Evolutionary conservation across 2,329 filamentous ascomycete species (phyloP).

Genomic region (Monilinia fructicola): DNA sequence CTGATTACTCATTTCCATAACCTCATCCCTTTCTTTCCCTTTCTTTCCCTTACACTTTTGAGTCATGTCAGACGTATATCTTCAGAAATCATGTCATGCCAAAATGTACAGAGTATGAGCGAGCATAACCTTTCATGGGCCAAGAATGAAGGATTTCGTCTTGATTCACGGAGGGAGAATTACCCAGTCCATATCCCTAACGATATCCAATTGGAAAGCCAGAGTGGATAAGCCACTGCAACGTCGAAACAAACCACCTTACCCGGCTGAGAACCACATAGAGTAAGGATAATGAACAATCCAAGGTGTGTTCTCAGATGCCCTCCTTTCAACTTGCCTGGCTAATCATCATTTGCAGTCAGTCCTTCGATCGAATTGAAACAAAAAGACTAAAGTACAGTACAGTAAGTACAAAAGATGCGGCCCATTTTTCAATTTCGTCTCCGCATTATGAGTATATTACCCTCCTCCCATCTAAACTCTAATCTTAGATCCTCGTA

Average conservation of each 20-base stretch:
- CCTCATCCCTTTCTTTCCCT: not conserved
- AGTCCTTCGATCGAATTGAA: constrained; percentile 11
- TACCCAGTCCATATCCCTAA: not conserved
- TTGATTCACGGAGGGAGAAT: not conserved
- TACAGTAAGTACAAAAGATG: not conserved
- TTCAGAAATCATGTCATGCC: constrained; percentile 9
- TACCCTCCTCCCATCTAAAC: constrained; percentile 6
- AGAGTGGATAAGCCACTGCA: constrained; percentile 14
- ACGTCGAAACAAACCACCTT: constrained; percentile 14
- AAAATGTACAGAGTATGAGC: constrained; percentile 5
- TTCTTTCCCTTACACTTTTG: not conserved
- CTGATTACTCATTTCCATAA: not conserved
- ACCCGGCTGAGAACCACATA: constrained; percentile 7
- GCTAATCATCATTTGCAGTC: not conserved
- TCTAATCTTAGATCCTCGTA: constrained; percentile 21
- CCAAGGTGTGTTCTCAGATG: not conserved
- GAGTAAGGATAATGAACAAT: not conserved
- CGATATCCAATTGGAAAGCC: constrained; percentile 8
- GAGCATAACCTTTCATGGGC: not conserved
- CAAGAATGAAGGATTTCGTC: not conserved
- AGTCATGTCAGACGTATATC: not conserved
- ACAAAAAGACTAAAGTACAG: not conserved
- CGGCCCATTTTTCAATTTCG: constrained; percentile 16
- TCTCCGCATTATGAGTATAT: not conserved
- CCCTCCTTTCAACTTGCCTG: not conserved